Conservation (phyloP, 306 rosid species). For the Inga leiocalycina region DNA sequence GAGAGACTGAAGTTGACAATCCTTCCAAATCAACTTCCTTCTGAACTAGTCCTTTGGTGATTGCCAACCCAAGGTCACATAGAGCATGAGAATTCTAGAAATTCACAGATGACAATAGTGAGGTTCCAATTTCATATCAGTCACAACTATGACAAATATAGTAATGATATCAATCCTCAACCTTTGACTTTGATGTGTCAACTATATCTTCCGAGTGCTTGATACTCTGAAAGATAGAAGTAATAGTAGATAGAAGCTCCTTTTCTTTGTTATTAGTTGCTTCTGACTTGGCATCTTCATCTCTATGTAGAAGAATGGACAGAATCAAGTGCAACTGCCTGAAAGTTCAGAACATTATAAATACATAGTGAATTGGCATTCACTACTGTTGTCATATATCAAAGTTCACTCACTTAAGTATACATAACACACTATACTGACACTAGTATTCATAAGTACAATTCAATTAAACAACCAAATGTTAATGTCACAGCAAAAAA, state of each 20-base stretch:
- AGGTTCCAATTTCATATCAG: constrained; percentile 26
- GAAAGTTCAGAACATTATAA: constrained; percentile 41
- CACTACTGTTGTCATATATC: not conserved
- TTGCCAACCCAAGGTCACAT: constrained; percentile 92
- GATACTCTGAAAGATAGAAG: constrained; percentile 76
- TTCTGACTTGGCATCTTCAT: constrained; percentile 80
- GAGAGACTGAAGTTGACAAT: constrained; percentile 51
- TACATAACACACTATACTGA: not conserved
- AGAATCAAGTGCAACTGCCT: constrained; percentile 85
- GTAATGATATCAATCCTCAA: constrained; percentile 34
- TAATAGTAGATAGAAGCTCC: constrained; percentile 58
- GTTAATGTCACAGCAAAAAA: constrained; percentile 18
- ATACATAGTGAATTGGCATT: constrained; percentile 28
- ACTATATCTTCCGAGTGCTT: constrained; percentile 75
- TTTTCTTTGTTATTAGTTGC: constrained; percentile 49
- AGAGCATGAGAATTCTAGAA: constrained; percentile 91
- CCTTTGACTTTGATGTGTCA: constrained; percentile 85
- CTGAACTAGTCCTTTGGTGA: constrained; percentile 62
- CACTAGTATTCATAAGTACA: not conserved
- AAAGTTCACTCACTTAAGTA: constrained; percentile 14
- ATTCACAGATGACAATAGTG: constrained; percentile 40
- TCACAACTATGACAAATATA: constrained; percentile 2
- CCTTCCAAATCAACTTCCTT: constrained; percentile 68
- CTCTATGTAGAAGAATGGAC: constrained; percentile 77
- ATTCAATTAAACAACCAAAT: not conserved